Conservation (phyloP, 2,329 filamentous ascomycete genomes). For the Sclerotinia nivalis region DNA sequence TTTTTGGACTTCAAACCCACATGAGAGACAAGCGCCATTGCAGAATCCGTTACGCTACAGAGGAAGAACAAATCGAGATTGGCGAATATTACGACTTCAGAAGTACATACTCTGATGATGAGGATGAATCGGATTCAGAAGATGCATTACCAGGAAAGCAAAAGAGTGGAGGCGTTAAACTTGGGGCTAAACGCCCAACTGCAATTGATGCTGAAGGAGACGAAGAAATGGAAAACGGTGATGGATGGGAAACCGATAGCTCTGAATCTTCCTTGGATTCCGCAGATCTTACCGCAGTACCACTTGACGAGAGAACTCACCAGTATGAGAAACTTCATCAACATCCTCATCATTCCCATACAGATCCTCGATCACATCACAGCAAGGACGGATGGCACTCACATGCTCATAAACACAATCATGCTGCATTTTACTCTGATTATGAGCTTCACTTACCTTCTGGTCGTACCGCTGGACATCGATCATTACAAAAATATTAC, state of each 20-base stretch:
- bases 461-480: constrained; percentile 85
- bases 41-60: constrained; percentile 88
- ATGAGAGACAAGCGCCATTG: constrained; percentile 98
- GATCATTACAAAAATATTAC: constrained; percentile 84
- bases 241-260: constrained; percentile 95
- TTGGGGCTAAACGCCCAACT: constrained; percentile 60
- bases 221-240: constrained; percentile 60
- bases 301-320: constrained; percentile 69
- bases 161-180: constrained; percentile 63
- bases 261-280: constrained; percentile 87
- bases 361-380: constrained; percentile 70
- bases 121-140: constrained; percentile 59
- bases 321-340: constrained; percentile 72
- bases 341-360: constrained; percentile 73
- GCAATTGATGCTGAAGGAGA: constrained; percentile 55
- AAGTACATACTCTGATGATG: constrained; percentile 87
- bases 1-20: constrained; percentile 85
- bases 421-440: constrained; percentile 85
- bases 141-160: constrained; percentile 52
- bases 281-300: constrained; percentile 77
- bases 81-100: constrained; percentile 98
- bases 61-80: constrained; percentile 89
- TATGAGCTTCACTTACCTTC: constrained; percentile 91
- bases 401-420: constrained; percentile 71
- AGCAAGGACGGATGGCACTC: constrained; percentile 79